phyloP scores from a whole-genome alignment of 345 rosid genomes.

The Murraya koenigii region DNA sequence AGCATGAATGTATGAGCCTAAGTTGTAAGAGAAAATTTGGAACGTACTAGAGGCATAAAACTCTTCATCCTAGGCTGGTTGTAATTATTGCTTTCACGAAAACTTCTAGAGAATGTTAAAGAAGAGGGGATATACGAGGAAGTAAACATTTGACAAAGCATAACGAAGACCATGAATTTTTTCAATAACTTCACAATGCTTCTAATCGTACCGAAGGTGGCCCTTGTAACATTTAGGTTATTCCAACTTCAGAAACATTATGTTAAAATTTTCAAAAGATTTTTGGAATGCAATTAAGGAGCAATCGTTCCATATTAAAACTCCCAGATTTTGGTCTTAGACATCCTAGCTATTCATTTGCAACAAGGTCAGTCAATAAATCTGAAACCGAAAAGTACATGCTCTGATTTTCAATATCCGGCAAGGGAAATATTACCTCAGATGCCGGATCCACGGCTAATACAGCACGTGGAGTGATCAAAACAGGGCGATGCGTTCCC shows the following conservation, averaged over 20 bases:
- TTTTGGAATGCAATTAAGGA: background rate
- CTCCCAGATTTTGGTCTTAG: background rate
- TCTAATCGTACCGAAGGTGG: background rate
- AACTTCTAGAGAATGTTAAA: background rate
- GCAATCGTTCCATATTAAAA: background rate
- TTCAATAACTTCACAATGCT: background rate
- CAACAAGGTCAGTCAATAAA: background rate
- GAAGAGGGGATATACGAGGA: background rate
- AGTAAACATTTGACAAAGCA: background rate
- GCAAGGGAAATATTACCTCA: slow-evolving; percentile 39
- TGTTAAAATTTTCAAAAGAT: background rate
- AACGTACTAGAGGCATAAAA: background rate
- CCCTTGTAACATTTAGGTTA: background rate
- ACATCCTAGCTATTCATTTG: background rate
- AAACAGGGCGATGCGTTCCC: slow-evolving; percentile 34
- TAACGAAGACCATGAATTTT: background rate
- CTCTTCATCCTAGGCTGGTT: background rate
- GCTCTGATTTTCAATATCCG: background rate
- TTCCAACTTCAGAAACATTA: background rate
- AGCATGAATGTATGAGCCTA: background rate
- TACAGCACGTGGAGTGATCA: slow-evolving; percentile 55
- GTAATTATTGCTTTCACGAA: background rate
- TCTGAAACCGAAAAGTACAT: slow-evolving; percentile 9
- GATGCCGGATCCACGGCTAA: slow-evolving; percentile 70
- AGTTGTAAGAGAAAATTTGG: background rate